phyloP scores from a whole-genome alignment of 2,329 filamentous ascomycete species.

The Trichothecium roseum region DNA sequence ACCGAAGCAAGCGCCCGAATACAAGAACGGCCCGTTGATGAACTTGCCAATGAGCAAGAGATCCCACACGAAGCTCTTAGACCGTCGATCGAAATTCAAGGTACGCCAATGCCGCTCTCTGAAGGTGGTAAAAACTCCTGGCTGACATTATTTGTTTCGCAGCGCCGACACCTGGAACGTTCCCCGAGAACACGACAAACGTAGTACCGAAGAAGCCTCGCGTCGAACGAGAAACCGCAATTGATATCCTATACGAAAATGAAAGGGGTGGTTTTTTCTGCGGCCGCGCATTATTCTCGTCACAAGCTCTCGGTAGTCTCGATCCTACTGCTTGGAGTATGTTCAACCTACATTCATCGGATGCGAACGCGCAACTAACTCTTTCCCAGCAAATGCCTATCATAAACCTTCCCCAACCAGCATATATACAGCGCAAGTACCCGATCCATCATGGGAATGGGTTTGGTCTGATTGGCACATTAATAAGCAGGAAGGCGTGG shows the following conservation, averaged over 20 bases:
- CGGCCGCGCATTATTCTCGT: conserved; percentile 81
- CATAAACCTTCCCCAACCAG: conserved; percentile 50
- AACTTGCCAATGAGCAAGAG: conserved; percentile 1
- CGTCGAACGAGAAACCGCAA: conserved; percentile 40
- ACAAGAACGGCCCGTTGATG: conserved; percentile 1
- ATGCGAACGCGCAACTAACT: conserved; percentile 2
- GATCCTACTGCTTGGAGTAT: conserved; percentile 75
- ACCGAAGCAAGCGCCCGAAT: not conserved
- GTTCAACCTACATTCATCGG: conserved; percentile 6
- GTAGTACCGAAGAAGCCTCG: conserved; percentile 22
- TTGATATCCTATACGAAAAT: conserved; percentile 93
- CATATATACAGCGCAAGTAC: conserved; percentile 81
- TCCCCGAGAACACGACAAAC: conserved; percentile 13
- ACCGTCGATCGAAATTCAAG: conserved; percentile 23
- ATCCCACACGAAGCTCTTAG: conserved; percentile 12
- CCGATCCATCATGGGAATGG: conserved; percentile 95
- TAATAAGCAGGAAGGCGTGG: conserved; percentile 61
- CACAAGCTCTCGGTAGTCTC: conserved; percentile 71
- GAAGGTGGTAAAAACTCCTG: not conserved
- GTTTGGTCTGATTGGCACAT: conserved; percentile 56
- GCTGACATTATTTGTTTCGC: not conserved
- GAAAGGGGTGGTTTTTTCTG: conserved; percentile 86
- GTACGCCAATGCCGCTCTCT: conserved; percentile 6
- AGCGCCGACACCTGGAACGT: conserved; percentile 19
- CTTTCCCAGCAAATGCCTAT: conserved; percentile 44